Evolutionary conservation across 352 stramenopile species (phyloP), one percentile per base, ranked within the genome.

Genomic region (Plasmopara halstedii): DNA sequence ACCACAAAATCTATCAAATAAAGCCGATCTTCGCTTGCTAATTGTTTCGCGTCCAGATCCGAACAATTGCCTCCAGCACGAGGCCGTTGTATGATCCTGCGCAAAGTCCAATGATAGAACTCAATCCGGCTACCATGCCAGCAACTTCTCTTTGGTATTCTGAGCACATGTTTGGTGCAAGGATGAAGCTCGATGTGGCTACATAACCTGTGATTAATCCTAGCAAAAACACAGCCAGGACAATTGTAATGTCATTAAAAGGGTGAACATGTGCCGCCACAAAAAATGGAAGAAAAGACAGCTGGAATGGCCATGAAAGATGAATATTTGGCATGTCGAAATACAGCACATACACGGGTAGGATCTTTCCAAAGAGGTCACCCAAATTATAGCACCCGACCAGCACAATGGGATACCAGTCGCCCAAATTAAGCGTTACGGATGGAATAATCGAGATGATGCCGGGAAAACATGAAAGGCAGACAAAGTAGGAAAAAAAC

Each of bases 141-240:
- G 74, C 79, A 11, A 83, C 67, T 47, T 90, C 79, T 47, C 85
- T 85, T 46, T 90, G 73, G 47, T 77, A 84, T 46, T 88, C 79
- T 13, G 56, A 74, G 56, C 79, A 90, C 27, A 85, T 62, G 17
- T 70, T 85, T 2, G 79, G 79, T 1, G 75, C 76, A 9, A 91
- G 58, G 27, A 91, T 85, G 47, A 88, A 86, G 42, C 66, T 77
- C 13, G 59, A 79, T 5, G 79, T 91, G n/a, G 73, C 74, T 6
- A 91, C 79, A 55, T 88, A 91, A 0, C 79, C 79, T 22, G 79
- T 88, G 14, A 73, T 62, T 37, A 91, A 37, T 1, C 79, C 79
- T 8, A 91, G 47, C 6, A 72, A 40, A n/a, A 82, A 42, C 37
- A 83, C 75, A 1, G 64, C 62, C 8, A 75, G 15, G 49, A 88